These are phyloP conservation scores for Xerocomus nothofagi DNA, from an alignment of 1,284 basidiomycete genomes.

Conservation along the genomic window DNA sequence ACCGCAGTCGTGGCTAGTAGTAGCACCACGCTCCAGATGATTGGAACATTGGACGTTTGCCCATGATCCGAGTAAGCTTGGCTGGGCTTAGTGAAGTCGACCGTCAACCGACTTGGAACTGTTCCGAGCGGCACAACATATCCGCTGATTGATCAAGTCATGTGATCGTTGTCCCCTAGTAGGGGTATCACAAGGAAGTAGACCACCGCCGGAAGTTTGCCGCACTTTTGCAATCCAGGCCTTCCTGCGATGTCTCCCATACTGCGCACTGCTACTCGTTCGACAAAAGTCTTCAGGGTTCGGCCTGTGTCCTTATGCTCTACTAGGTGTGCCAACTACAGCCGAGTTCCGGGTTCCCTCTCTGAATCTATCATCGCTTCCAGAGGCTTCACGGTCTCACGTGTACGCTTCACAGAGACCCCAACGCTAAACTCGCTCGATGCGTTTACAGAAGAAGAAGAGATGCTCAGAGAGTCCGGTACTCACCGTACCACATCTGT, in stretches of 20 bases:
- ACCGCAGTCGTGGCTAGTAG: no score
- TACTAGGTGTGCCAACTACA: slow-evolving; percentile 16
- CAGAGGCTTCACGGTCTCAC: slow-evolving; percentile 27
- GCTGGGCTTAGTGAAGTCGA: no score
- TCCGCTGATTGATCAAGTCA: slow-evolving; percentile 4
- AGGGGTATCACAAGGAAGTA: no score
- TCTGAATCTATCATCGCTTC: neutral
- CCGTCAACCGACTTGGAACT: no score
- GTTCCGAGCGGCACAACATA: no score
- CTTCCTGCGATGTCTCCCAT: slow-evolving; percentile 10
- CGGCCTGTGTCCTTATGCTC: neutral
- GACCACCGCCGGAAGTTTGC: neutral
- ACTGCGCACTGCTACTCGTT: slow-evolving; percentile 25
- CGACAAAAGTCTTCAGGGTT: slow-evolving; percentile 12
- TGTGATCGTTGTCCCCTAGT: slow-evolving; percentile 22
- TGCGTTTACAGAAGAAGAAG: slow-evolving; percentile 88
- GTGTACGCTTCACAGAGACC: slow-evolving; percentile 15
- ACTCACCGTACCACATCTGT: slow-evolving; percentile 18
- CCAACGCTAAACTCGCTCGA: slow-evolving; percentile 61
- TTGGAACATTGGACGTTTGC: no score
- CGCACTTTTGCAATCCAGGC: neutral
- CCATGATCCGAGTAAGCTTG: no score
- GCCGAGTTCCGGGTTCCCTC: neutral
- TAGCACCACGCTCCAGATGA: no score
- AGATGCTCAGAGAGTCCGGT: slow-evolving; percentile 89